Evolutionary conservation across 2,329 filamentous ascomycete species (phyloP).

Genomic region (Colletotrichum gigasporum): DNA sequence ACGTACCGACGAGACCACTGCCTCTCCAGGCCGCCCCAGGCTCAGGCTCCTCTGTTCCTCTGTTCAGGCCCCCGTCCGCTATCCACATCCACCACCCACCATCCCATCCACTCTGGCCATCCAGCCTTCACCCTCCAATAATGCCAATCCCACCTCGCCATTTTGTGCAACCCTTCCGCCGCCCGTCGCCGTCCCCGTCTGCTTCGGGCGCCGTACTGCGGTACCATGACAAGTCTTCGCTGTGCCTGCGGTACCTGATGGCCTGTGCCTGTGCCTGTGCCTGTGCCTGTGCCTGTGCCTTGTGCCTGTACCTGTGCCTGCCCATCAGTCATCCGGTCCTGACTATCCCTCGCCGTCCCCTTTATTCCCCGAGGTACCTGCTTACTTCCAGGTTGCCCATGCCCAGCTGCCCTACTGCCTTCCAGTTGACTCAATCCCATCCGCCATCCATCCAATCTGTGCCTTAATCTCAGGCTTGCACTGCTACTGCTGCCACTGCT

Average conservation of each 20-base stretch:
- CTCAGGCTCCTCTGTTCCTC: no score
- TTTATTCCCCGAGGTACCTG: not conserved
- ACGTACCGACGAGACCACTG: not conserved
- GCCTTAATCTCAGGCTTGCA: not conserved
- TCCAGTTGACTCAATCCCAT: not conserved
- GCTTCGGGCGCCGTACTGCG: not conserved
- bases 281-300: constrained; percentile 11
- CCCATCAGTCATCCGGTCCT: constrained; percentile 3
- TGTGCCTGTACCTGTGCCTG: constrained; percentile 6
- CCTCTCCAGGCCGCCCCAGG: not conserved
- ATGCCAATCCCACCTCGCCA: constrained; percentile 26
- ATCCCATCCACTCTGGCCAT: not conserved
- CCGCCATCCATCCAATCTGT: constrained; percentile 1
- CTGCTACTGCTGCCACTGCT: no score
- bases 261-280: not conserved
- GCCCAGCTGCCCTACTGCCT: not conserved
- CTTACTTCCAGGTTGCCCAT: not conserved
- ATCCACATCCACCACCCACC: no score
- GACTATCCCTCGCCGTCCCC: not conserved
- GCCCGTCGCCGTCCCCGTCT: not conserved
- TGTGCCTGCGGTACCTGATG: no score
- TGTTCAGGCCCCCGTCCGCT: constrained; percentile 2
- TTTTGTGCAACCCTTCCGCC: constrained; percentile 21
- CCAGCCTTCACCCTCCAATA: constrained; percentile 21
- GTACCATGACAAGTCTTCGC: no score